Evolutionary conservation across 768 basidiomycete genomes (phyloP).

Genomic region (Russula abietina): DNA sequence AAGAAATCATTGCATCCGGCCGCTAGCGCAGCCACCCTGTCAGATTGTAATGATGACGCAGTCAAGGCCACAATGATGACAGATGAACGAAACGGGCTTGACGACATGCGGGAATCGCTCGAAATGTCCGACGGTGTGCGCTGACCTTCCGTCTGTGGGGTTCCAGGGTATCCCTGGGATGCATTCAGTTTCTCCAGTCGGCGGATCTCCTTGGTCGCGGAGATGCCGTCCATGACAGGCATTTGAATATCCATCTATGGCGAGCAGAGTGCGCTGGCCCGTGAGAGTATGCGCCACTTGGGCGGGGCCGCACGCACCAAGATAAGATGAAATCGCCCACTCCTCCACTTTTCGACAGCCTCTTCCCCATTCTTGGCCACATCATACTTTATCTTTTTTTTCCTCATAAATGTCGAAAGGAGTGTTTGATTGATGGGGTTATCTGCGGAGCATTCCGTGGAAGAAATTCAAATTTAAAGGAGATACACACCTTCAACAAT

Average conservation of each 20-base stretch:
- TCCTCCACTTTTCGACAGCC: conserved; percentile 92
- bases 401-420: conserved; percentile 92
- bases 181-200: conserved; percentile 67
- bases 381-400: conserved; percentile 92
- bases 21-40: conserved; percentile 94
- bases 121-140: conserved; percentile 52
- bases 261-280: conserved; percentile 20
- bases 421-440: conserved; percentile 99
- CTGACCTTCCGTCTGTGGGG: conserved; percentile 53
- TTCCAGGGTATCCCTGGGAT: conserved; percentile 60
- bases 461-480: background rate
- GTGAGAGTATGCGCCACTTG: background rate
- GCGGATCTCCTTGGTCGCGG: conserved; percentile 94
- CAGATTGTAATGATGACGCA: conserved; percentile 89
- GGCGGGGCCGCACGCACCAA: conserved; percentile 52
- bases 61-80: conserved; percentile 99
- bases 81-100: conserved; percentile 78
- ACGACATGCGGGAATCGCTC: conserved; percentile 41
- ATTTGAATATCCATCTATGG: conserved; percentile 99
- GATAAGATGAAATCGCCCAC: conserved; percentile 91
- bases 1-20: conserved; percentile 99
- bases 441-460: conserved; percentile 44
- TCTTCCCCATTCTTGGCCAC: conserved; percentile 93
- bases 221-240: conserved; percentile 97
- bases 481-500: conserved; percentile 85